Evolutionary conservation across 2,329 filamentous ascomycete species (phyloP).

Genomic region (Microsporum audouinii): DNA sequence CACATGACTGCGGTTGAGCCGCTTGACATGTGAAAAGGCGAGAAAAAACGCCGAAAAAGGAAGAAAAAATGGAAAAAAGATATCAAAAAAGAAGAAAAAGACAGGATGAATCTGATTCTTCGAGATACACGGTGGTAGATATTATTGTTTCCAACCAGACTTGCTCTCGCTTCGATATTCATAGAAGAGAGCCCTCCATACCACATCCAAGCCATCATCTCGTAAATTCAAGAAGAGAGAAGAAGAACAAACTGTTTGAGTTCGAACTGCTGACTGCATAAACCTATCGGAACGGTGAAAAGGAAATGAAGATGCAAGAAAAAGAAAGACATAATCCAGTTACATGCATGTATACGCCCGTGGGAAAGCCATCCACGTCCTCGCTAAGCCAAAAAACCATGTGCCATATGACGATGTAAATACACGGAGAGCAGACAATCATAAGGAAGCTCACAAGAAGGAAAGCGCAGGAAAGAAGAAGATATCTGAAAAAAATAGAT

Average conservation of each 20-base stretch:
- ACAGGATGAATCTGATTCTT: neutral
- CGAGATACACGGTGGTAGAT: neutral
- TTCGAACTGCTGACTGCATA: neutral
- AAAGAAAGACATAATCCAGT: neutral
- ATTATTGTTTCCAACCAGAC: neutral
- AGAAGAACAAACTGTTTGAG: constrained; percentile 1
- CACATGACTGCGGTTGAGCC: constrained; percentile 1
- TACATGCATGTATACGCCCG: neutral
- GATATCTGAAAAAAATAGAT: neutral
- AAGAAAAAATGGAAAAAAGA: neutral
- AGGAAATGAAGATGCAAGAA: neutral
- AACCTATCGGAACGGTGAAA: neutral
- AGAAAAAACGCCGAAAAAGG: neutral
- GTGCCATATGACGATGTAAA: neutral
- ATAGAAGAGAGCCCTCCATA: too few species aligned
- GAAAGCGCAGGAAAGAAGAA: neutral
- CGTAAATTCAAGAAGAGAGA: neutral
- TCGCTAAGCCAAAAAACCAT: neutral
- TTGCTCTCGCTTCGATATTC: neutral
- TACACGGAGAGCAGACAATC: neutral
- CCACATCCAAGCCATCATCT: too few species aligned
- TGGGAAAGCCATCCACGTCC: neutral
- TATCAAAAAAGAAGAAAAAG: neutral
- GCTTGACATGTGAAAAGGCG: constrained; percentile 7
- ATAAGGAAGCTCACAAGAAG: neutral